Conservation (phyloP, 1,139 yeast species). For the Yamadazyma triangularis region DNA sequence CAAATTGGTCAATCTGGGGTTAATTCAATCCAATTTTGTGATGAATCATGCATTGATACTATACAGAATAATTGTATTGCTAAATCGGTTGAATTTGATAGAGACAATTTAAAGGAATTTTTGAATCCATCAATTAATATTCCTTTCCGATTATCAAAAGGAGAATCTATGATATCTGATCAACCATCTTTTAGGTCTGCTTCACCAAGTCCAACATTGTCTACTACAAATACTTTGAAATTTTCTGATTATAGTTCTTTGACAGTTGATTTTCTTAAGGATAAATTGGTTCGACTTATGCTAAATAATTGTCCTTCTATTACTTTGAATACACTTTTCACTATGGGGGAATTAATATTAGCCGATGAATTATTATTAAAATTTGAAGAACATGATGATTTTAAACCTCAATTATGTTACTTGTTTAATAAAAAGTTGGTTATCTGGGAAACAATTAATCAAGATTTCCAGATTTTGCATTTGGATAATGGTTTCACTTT, state of each 20-base stretch:
- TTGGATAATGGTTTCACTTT: neutral
- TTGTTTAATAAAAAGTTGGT: conserved; percentile 32
- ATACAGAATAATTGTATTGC: conserved; percentile 9
- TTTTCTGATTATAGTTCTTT: conserved; percentile 16
- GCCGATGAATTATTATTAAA: conserved; percentile 29
- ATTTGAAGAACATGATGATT: conserved; percentile 2
- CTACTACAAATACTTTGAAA: conserved; percentile 17
- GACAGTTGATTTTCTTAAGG: conserved; percentile 18
- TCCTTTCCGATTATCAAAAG: conserved; percentile 6
- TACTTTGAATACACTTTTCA: conserved; percentile 21
- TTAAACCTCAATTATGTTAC: conserved; percentile 19
- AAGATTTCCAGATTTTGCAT: neutral
- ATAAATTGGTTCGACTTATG: conserved; percentile 25
- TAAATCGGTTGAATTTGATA: conserved; percentile 10
- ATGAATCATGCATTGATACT: conserved; percentile 3
- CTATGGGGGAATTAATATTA: conserved; percentile 32
- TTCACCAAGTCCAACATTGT: conserved; percentile 17
- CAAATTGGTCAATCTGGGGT: neutral
- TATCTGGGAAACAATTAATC: conserved; percentile 6
- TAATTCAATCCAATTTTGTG: conserved; percentile 4
- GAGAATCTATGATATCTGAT: conserved; percentile 7
- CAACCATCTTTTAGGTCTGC: conserved; percentile 11
- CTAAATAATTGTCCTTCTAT: conserved; percentile 20
- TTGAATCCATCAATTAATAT: conserved; percentile 5
- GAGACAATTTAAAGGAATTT: neutral